Evolutionary conservation across 2,329 filamentous ascomycete species (phyloP), one percentile per base, ranked within the genome.

Genomic region (Talaromyces sp.): DNA sequence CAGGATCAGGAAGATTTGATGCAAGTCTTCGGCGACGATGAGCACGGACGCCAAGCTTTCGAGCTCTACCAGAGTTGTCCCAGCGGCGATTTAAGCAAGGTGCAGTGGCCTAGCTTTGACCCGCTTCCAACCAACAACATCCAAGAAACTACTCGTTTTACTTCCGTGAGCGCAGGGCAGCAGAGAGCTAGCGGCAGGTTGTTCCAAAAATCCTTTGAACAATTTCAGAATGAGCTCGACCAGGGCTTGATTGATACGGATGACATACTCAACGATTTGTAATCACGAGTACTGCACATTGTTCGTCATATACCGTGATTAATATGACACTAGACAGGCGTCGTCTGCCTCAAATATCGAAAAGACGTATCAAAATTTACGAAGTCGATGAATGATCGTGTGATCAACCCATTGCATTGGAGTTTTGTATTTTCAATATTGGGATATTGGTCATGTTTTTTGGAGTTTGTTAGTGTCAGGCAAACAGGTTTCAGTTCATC

Each of bases 21-120:
- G 31, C 36, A 47, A 19, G n/a, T 61, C 8, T 67, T 67, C 19
- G 67, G 67, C 10, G 51, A 68, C 22, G 67, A 68, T 22, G 65
- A 68, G 22, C 31, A 53, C 25, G 67, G 64, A 10, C 62, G 31
- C 7, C 49, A 63, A 13, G 65, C 67, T 38, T 64, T 59, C 36
- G 65, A 66, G 19, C 43, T 67, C 40, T 67, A 58, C 36, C 29
- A 64, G n/a, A 63, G 54, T 29, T 68, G 67, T 22, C 67, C 67
- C 19, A 65, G 56, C 45, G 67, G 67, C 19, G 67, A 68, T 58
- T 40, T 68, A 15, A 64, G 38, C 58, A 51, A 64, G 49, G 13
- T 68, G 15, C 43, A 62, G 25, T 68, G 67, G 67, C 67, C 67
- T 36, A 43, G 31, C n/a, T 63, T 66, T 19, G 34, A 58, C 11